phyloP scores from a whole-genome alignment of 805 yeast species.

The Metschnikowia lunata region DNA sequence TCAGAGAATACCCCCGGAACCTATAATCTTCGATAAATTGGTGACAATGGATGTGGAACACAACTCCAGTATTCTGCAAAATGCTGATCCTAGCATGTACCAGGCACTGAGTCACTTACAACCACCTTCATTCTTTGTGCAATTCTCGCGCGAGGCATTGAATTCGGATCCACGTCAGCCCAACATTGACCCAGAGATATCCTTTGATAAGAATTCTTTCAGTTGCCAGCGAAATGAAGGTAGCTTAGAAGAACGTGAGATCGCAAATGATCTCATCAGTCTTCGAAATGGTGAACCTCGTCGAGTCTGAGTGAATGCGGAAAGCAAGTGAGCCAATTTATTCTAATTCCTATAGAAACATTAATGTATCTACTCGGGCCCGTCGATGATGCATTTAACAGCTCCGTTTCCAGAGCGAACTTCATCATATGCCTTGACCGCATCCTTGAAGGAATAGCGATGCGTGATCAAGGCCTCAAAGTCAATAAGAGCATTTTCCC shows the following conservation, averaged over 20 bases:
- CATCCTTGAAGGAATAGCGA: constrained; percentile 65
- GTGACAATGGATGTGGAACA: constrained; percentile 11
- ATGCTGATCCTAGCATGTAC: neutral
- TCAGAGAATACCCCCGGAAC: neutral
- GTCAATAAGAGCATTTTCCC: constrained; percentile 44
- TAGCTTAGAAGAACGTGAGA: constrained; percentile 1
- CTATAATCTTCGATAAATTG: neutral
- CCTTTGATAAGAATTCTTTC: neutral
- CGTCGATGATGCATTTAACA: constrained; percentile 77
- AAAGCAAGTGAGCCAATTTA: too few species aligned
- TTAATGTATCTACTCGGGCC: constrained; percentile 47
- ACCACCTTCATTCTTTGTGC: constrained; percentile 3
- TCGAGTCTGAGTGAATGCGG: neutral
- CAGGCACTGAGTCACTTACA: neutral
- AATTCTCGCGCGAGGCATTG: constrained; percentile 3
- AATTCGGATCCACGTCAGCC: neutral
- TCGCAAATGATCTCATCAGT: constrained; percentile 12
- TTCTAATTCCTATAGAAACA: neutral
- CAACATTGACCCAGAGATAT: neutral
- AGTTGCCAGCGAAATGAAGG: neutral
- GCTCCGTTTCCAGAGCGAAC: constrained; percentile 64
- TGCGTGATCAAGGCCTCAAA: constrained; percentile 72
- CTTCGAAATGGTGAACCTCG: constrained; percentile 6
- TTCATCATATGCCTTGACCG: constrained; percentile 69
- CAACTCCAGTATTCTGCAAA: neutral